phyloP scores from a whole-genome alignment of 495 filamentous ascomycete genomes.

The Lasiosphaeriaceae sp. region DNA sequence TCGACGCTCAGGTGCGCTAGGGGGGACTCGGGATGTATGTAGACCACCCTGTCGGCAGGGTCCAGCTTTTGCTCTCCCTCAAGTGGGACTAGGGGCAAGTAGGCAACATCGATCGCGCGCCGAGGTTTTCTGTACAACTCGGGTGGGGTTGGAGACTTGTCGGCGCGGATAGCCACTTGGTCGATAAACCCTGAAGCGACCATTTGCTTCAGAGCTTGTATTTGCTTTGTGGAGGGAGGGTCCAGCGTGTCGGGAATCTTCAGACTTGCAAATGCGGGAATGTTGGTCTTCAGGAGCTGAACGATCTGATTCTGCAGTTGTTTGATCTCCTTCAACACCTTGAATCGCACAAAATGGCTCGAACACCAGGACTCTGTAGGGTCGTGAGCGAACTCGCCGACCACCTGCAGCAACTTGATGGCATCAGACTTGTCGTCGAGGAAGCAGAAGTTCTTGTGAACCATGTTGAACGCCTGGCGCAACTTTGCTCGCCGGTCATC shows the following conservation, averaged over 20 bases:
- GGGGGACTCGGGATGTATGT: constrained; percentile 78
- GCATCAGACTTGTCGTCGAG: constrained; percentile 80
- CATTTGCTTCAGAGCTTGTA: constrained; percentile 84
- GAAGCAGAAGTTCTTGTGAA: constrained; percentile 74
- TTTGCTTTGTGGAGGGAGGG: constrained; percentile 64
- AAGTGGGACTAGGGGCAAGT: constrained; percentile 78
- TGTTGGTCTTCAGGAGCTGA: constrained; percentile 71
- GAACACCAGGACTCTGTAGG: constrained; percentile 68
- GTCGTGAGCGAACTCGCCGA: constrained; percentile 76
- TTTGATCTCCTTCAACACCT: constrained; percentile 78
- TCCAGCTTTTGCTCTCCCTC: constrained; percentile 36
- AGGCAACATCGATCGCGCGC: constrained; percentile 83
- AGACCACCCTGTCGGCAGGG: constrained; percentile 55
- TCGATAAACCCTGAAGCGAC: constrained; percentile 92
- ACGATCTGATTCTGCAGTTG: constrained; percentile 81
- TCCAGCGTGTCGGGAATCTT: constrained; percentile 60
- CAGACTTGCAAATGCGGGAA: constrained; percentile 58
- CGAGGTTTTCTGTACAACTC: constrained; percentile 66
- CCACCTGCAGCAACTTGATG: constrained; percentile 83
- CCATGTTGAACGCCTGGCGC: constrained; percentile 66
- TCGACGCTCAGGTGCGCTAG: constrained; percentile 66
- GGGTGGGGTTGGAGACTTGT: constrained; percentile 71
- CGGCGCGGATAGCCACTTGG: constrained; percentile 89
- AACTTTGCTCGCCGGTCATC: constrained; percentile 63
- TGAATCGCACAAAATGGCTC: constrained; percentile 76